Evolutionary conservation across 2,329 filamentous ascomycete species (phyloP).

Genomic region (Curvularia eragrostidis): DNA sequence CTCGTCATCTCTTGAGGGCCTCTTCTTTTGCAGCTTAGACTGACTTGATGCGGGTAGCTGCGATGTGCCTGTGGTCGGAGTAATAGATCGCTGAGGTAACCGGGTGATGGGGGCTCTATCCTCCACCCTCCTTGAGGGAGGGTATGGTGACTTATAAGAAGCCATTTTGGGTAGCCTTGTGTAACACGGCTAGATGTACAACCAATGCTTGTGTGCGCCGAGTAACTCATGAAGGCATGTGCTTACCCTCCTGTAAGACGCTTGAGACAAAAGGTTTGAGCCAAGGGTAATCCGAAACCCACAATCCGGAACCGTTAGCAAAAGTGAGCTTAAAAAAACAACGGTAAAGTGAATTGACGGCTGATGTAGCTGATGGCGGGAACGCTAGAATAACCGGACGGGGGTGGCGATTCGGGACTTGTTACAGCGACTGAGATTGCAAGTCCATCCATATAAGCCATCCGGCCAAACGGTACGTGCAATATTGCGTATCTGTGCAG

Average conservation of each 20-base stretch:
- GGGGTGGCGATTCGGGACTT: constrained; percentile 43
- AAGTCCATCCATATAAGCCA: constrained; percentile 43
- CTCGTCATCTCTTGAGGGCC: constrained; percentile 44
- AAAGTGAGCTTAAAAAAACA: constrained; percentile 38
- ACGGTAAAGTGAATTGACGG: constrained; percentile 32
- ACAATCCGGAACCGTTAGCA: constrained; percentile 40
- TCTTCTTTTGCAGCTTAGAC: constrained; percentile 48
- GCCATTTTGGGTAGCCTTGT: constrained; percentile 50
- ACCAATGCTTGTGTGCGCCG: constrained; percentile 42
- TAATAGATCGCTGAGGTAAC: constrained; percentile 47
- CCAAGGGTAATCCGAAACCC: constrained; percentile 29
- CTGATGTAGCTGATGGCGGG: constrained; percentile 31
- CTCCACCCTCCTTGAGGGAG: constrained; percentile 44
- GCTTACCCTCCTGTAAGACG: constrained; percentile 35
- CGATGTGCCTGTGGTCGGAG: constrained; percentile 40
- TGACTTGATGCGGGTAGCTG: constrained; percentile 36
- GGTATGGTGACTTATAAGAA: constrained; percentile 51
- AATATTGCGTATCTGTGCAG: constrained; percentile 33
- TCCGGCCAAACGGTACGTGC: constrained; percentile 35
- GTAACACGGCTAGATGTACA: constrained; percentile 45
- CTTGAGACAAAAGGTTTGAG: constrained; percentile 24
- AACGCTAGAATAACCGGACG: constrained; percentile 36
- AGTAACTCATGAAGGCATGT: constrained; percentile 53
- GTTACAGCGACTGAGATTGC: constrained; percentile 36
- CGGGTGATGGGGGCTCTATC: constrained; percentile 43